Base-by-base conservation (phyloP, 495 filamentous ascomycete species). In the Hyaloscypha variabilis region DNA sequence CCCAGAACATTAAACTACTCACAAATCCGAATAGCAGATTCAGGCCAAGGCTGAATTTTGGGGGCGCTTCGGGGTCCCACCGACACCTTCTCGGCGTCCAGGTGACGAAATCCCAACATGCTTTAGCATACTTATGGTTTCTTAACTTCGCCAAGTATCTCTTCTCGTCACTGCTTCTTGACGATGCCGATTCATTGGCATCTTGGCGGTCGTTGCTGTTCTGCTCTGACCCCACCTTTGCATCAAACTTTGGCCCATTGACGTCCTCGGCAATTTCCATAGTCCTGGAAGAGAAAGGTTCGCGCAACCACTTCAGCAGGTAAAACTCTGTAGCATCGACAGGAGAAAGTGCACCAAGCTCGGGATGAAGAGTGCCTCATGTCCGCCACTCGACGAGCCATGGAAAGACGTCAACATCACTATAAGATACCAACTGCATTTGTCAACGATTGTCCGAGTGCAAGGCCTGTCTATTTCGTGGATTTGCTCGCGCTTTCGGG, bases 1-100 rank as follows among this genome's bases (percentile, higher is more conserved):
- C 42, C 23, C 56, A 56, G 29, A 53, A 19, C 17, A 30, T 8
- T 54, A 63, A 46, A 25, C 25, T 58, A 71, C 76, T 63, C 54
- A 79, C 78, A 66, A 79, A 71, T n/a, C 75, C 84, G 73, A 90
- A 90, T 10, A 90, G 76, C 36, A 88, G 69, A 62, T 88, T 89
- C 73, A 90, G 70, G 2, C 72, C 70, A 71, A 88, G 76, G 30
- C 78, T 88, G 69, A 91, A 88, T 31, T 82, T 76, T 14, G 83
- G 82, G 13, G 86, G 84, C 23, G 77, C 69, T 14, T 80, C 75
- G 3, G 82, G 80, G 67, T 88, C 77, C 78, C 86, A 90, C 62
- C 85, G 81, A 58, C 85, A 81, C 62, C 78, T 72, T 29, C 77
- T 73, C 0, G 88, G 88, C 10, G 81, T 83, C 78, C 81, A 90